Percentiles rank a stretch among this genome's conserved stretches.
Conservation (phyloP, 768 basidiomycete genomes). For the Pulveroboletus frians region DNA sequence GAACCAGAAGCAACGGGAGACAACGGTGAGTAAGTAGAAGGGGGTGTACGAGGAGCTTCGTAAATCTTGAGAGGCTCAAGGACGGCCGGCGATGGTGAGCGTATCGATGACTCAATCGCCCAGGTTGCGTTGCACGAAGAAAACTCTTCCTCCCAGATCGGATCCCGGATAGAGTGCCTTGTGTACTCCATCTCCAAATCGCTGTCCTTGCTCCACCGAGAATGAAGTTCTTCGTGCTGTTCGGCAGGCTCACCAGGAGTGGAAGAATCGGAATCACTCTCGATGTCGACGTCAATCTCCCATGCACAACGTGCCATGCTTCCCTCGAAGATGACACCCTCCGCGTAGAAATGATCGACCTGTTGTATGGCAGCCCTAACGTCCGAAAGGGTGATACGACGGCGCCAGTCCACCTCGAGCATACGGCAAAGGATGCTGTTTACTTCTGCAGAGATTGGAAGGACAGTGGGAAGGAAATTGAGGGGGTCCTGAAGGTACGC, state of each 20-base stretch:
- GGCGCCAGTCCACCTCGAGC: conserved; percentile 63
- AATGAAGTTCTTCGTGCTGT: conserved; percentile 39
- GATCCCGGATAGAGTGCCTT: conserved; percentile 27
- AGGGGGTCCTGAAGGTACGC: conserved; percentile 74
- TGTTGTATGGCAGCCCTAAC: conserved; percentile 53
- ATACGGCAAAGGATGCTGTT: conserved; percentile 72
- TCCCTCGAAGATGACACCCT: conserved; percentile 73
- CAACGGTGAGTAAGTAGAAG: conserved; percentile 46
- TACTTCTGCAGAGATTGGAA: conserved; percentile 71
- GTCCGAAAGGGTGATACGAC: conserved; percentile 42
- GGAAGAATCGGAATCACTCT: conserved; percentile 59
- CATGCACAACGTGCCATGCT: conserved; percentile 75
- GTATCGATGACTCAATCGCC: conserved; percentile 48
- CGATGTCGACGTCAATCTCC: conserved; percentile 64
- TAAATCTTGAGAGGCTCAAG: conserved; percentile 38
- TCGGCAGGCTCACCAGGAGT: conserved; percentile 40
- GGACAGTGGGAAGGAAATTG: conserved; percentile 78
- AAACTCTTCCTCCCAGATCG: conserved; percentile 32
- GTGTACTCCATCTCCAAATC: conserved; percentile 33
- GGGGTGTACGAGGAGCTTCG: conserved; percentile 46
- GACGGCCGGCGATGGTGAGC: conserved; percentile 38
- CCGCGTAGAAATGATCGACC: conserved; percentile 63
- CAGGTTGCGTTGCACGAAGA: conserved; percentile 51
- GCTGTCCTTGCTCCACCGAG: conserved; percentile 56
- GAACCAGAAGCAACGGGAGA: conserved; percentile 37